A percentile compares a stretch with the other conserved stretches of the same genome.
These are phyloP conservation scores for Bonia amplexicaulis DNA, from an alignment of 176 grass and related monocot species.

Conservation along the genomic window DNA sequence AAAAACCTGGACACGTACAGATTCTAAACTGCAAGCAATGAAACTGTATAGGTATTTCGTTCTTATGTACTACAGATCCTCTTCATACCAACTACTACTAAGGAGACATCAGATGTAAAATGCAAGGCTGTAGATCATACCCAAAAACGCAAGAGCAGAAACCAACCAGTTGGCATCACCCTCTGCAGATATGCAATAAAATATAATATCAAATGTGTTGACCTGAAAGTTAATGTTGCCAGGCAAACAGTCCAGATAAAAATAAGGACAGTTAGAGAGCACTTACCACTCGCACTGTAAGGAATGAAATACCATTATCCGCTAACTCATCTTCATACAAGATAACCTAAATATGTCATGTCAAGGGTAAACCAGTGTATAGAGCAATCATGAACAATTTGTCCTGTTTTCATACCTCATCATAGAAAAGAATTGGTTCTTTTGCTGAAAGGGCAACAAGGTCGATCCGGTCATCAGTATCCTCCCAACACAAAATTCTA, in stretches of 20 bases:
- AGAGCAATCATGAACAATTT: slow-evolving; percentile 16
- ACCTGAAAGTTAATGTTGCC: neutral
- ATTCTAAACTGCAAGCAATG: neutral
- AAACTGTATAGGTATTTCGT: neutral
- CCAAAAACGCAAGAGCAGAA: slow-evolving; percentile 85
- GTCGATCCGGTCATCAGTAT: slow-evolving; percentile 70
- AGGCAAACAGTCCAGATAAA: slow-evolving; percentile 3
- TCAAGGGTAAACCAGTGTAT: slow-evolving; percentile 12
- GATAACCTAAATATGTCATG: slow-evolving; percentile 56
- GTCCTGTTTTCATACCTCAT: slow-evolving; percentile 54
- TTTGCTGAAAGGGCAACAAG: slow-evolving; percentile 73
- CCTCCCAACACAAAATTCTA: slow-evolving; percentile 57
- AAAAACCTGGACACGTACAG: neutral
- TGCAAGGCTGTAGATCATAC: slow-evolving; percentile 38
- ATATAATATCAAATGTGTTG: slow-evolving; percentile 19
- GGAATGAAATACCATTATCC: slow-evolving; percentile 84
- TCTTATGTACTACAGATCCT: neutral
- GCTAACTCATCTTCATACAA: slow-evolving; percentile 97
- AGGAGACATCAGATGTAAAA: neutral
- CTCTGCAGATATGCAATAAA: slow-evolving; percentile 49
- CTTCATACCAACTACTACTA: neutral
- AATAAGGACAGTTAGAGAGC: neutral
- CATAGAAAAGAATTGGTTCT: slow-evolving; percentile 86
- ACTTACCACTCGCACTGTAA: slow-evolving; percentile 91
- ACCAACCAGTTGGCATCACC: slow-evolving; percentile 96